Percentiles rank a stretch among this genome's conserved stretches.
Conservation (phyloP, 1,139 yeast genomes). For the Candida dubliniensis region DNA sequence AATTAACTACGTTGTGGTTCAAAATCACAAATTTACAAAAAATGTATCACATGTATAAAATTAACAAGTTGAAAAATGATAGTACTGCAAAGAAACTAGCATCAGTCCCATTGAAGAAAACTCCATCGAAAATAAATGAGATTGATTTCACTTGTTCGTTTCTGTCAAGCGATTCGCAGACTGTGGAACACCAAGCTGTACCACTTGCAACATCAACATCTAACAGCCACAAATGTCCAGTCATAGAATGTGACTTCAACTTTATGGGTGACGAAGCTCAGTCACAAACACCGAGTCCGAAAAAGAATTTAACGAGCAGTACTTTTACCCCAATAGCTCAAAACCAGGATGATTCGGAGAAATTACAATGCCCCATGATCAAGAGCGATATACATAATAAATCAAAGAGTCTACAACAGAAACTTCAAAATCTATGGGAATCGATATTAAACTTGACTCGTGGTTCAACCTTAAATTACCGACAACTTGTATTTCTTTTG, state of each 20-base stretch:
- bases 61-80: slow-evolving; percentile 18
- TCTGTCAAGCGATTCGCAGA: slow-evolving; percentile 2
- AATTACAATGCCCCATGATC: slow-evolving; percentile 1
- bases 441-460: slow-evolving; percentile 21
- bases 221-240: slow-evolving; percentile 35
- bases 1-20: slow-evolving; percentile 42
- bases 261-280: slow-evolving; percentile 31
- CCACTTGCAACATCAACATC: slow-evolving; percentile 4
- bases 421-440: slow-evolving; percentile 30
- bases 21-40: slow-evolving; percentile 44
- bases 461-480: slow-evolving; percentile 24
- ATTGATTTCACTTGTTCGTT: slow-evolving; percentile 29
- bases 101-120: slow-evolving; percentile 6
- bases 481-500: slow-evolving; percentile 35
- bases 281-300: slow-evolving; percentile 13
- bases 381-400: slow-evolving; percentile 1
- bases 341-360: not conserved
- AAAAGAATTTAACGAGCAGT: not conserved
- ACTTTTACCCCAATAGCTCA: not conserved
- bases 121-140: slow-evolving; percentile 17
- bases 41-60: slow-evolving; percentile 40
- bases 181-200: not conserved
- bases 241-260: slow-evolving; percentile 42
- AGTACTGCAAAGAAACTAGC: not conserved
- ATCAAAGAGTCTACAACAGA: slow-evolving; percentile 4